phyloP scores from a whole-genome alignment of 2,329 filamentous ascomycete species.

The Xylaria hypoxylon region DNA sequence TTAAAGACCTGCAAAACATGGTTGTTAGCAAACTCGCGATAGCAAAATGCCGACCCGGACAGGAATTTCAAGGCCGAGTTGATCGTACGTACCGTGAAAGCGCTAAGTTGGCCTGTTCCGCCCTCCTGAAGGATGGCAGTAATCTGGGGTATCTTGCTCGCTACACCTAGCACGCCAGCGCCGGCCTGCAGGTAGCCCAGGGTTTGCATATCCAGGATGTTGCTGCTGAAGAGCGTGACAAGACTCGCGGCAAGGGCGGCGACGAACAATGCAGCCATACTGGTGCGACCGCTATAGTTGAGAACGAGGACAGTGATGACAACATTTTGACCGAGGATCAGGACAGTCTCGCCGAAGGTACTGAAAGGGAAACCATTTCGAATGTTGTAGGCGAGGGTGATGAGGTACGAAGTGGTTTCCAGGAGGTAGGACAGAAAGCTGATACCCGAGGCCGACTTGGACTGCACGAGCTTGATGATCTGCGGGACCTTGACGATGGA shows the following conservation, averaged over 20 bases:
- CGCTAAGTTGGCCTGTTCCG: constrained; percentile 93
- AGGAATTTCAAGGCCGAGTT: not conserved
- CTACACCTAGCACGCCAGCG: constrained; percentile 83
- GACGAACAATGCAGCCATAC: constrained; percentile 80
- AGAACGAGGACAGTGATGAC: constrained; percentile 88
- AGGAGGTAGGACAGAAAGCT: constrained; percentile 92
- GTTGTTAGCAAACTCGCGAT: constrained; percentile 28
- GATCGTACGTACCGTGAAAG: constrained; percentile 80
- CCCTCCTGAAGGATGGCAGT: constrained; percentile 85
- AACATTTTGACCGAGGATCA: constrained; percentile 93
- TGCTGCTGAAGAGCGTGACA: constrained; percentile 76
- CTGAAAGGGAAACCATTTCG: constrained; percentile 94
- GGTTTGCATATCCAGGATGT: constrained; percentile 72
- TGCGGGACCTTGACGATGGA: constrained; percentile 97
- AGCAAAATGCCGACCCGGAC: constrained; percentile 1
- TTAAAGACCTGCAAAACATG: constrained; percentile 82
- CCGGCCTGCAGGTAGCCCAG: constrained; percentile 84
- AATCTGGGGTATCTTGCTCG: constrained; percentile 95
- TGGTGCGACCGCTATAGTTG: constrained; percentile 78
- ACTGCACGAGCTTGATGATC: constrained; percentile 89
- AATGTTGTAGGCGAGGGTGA: constrained; percentile 90
- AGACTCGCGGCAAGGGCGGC: constrained; percentile 77
- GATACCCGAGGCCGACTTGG: constrained; percentile 83
- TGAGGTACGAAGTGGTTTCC: constrained; percentile 88
- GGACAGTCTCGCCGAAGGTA: constrained; percentile 93